Conservation (phyloP, 768 basidiomycete species). For the Kwoniella dejecticola region DNA sequence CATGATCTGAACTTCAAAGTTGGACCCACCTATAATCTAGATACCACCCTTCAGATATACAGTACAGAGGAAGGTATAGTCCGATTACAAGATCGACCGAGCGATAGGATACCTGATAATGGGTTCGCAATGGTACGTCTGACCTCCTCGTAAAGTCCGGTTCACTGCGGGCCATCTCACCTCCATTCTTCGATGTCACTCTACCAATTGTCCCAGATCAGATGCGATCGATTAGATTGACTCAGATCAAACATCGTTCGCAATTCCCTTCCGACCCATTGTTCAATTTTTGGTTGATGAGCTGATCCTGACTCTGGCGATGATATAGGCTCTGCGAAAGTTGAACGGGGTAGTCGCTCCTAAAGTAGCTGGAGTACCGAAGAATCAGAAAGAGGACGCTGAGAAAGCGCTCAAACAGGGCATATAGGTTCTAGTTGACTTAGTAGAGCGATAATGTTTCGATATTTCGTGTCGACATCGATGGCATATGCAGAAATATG, state of each 20-base stretch:
- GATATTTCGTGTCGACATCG: no score
- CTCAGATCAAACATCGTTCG: no score
- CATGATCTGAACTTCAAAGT: conserved; percentile 48
- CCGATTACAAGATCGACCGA: conserved; percentile 48
- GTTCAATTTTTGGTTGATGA: no score
- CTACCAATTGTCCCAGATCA: no score
- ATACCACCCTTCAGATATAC: conserved; percentile 46
- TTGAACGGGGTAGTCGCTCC: conserved; percentile 48
- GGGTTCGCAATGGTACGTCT: conserved; percentile 35
- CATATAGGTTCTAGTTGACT: no score
- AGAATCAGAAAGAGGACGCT: conserved; percentile 44
- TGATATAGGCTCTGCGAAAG: conserved; percentile 40
- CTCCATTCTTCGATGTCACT: no score
- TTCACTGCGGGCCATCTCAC: no score
- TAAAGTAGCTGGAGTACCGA: conserved; percentile 37
- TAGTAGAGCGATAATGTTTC: no score
- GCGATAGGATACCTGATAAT: conserved; percentile 46
- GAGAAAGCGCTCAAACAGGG: conserved; percentile 26
- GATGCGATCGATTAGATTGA: no score
- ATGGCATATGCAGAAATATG: no score
- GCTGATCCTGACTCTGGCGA: no score
- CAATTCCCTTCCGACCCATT: no score
- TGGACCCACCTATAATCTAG: conserved; percentile 38
- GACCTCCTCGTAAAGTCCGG: background rate
- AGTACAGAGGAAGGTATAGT: conserved; percentile 39